Conservation (phyloP, 2,329 filamentous ascomycete species). For the Diaporthe eres region DNA sequence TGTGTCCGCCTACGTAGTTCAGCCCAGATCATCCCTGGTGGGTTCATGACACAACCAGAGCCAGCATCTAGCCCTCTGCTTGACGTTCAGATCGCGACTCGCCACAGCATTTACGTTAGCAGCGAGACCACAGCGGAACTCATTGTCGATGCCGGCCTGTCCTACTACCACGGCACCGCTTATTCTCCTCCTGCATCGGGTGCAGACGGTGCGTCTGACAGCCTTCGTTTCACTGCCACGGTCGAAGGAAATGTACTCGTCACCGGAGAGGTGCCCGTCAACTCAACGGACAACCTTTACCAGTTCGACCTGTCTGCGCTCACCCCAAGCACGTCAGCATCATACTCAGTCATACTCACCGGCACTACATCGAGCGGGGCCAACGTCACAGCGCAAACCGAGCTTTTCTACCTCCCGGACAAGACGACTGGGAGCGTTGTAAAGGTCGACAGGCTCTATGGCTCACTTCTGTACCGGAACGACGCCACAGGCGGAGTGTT, state of each 20-base stretch:
- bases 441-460: slow-evolving; percentile 61
- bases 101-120: slow-evolving; percentile 62
- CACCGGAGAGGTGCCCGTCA: slow-evolving; percentile 51
- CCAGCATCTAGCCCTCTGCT: slow-evolving; percentile 50
- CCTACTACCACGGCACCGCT: slow-evolving; percentile 55
- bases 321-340: slow-evolving; percentile 51
- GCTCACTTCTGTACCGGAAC: slow-evolving; percentile 58
- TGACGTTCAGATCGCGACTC: slow-evolving; percentile 60
- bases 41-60: slow-evolving; percentile 28
- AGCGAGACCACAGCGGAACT: slow-evolving; percentile 58
- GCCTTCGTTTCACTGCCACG: slow-evolving; percentile 55
- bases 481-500: slow-evolving; percentile 53
- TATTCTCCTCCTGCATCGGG: slow-evolving; percentile 50
- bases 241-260: slow-evolving; percentile 51
- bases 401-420: slow-evolving; percentile 59
- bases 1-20: slow-evolving; percentile 12
- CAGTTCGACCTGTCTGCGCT: slow-evolving; percentile 55
- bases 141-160: slow-evolving; percentile 59
- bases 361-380: slow-evolving; percentile 51
- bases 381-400: slow-evolving; percentile 54
- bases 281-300: slow-evolving; percentile 53
- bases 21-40: slow-evolving; percentile 38
- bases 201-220: slow-evolving; percentile 45
- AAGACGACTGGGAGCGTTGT: slow-evolving; percentile 59
- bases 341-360: slow-evolving; percentile 56